Evolutionary conservation across 1,284 basidiomycete species (phyloP), one percentile per base, ranked within the genome.

Genomic region (Apiotrichum montevideense): DNA sequence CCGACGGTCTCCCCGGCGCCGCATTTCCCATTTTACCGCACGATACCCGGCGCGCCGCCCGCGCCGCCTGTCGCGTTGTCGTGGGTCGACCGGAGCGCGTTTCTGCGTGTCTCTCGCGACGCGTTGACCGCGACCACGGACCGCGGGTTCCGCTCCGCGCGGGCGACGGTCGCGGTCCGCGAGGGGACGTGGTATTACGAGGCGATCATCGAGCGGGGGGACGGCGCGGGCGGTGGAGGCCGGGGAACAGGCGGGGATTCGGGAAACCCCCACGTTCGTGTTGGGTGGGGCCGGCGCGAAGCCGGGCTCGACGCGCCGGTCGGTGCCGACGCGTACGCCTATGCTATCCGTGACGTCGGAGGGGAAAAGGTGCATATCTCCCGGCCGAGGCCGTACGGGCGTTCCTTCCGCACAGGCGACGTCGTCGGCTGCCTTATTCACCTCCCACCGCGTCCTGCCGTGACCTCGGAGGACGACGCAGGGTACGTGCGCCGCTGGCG

Each of bases 131-230:
- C 92, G 51, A 81, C 84, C 3, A 88, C 94, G 3, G 88, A 89
- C 71, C 88, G 87, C 47, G 96, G 96, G 1, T 98, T 91, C 72
- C 80, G 96, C 40, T 90, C 89, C 62, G 92, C 87, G 2, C 83
- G 96, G 14, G 87, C 87, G 58, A 98, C 95, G 73, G 86, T 91
- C 1, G 88, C 91, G 0, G 83, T 98, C 11, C 82, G 92, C 14
- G 84, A 94, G 67, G 96, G 96, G 2, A 83, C 83, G 14, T 98
- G 93, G 92, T 98, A 95, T 74, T 85, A 93, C 80, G 96, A 99
- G 79, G 83, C 95, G 42, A 83, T 83, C 65, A 80, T 96, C 61
- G 79, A 88, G 47, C 82, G 84, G 32, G 90, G 90, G 0, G 86
- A 66, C 42, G 76, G 72, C 0, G 68, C 67, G 72, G 77, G 52